Conservation (phyloP, 768 basidiomycete species). For the Cyclocybe aegerita region DNA sequence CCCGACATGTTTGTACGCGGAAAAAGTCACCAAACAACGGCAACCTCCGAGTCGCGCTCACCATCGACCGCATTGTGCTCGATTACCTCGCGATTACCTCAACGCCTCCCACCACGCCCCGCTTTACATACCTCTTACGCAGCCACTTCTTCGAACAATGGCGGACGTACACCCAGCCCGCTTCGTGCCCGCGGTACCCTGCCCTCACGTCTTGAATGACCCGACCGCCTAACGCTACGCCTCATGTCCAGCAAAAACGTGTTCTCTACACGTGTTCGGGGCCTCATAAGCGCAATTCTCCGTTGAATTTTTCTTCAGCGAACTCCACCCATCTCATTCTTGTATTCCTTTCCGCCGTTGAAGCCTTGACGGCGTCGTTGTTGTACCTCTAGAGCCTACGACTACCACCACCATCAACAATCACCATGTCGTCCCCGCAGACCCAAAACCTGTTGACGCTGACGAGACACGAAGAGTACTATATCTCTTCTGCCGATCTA, state of each 20-base stretch:
- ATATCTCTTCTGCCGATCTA: conserved; percentile 53
- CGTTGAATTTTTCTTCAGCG: too few species aligned
- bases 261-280: conserved; percentile 28
- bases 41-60: too few species aligned
- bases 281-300: conserved; percentile 26
- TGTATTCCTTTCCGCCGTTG: conserved; percentile 23
- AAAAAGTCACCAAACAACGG: too few species aligned
- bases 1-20: too few species aligned
- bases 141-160: background rate
- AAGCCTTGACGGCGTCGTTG: background rate
- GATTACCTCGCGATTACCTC: background rate
- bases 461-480: conserved; percentile 39
- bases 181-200: background rate
- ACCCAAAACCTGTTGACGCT: conserved; percentile 15
- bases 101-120: background rate
- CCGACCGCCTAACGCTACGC: conserved; percentile 14
- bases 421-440: conserved; percentile 4
- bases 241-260: conserved; percentile 23
- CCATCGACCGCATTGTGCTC: background rate
- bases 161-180: too few species aligned
- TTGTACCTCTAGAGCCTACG: too few species aligned
- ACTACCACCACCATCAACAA: too few species aligned
- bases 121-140: background rate
- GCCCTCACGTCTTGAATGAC: background rate
- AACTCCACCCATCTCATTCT: conserved; percentile 21